phyloP scores from a whole-genome alignment of 1,139 yeast species.

The Trichomonascaceae sp. region DNA sequence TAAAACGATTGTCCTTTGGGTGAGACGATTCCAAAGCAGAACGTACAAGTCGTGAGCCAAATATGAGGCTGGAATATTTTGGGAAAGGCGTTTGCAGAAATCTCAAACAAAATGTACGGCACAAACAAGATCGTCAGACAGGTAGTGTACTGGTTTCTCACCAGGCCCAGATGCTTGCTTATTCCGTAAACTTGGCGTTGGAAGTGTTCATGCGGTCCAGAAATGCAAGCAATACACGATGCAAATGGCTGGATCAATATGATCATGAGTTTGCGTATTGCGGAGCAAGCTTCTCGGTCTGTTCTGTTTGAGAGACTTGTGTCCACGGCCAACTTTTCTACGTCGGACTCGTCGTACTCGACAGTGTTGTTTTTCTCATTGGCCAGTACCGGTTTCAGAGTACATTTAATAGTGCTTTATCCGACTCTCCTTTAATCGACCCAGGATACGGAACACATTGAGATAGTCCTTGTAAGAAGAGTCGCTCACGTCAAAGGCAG shows the following conservation, averaged over 20 bases:
- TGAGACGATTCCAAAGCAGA: slow-evolving; percentile 49
- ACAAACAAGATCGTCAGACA: slow-evolving; percentile 55
- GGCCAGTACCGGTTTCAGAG: too few relatives aligned
- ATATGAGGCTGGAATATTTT: slow-evolving; percentile 50
- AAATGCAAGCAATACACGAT: slow-evolving; percentile 53
- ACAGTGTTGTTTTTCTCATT: too few relatives aligned
- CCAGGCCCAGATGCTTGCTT: slow-evolving; percentile 35
- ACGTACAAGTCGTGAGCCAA: slow-evolving; percentile 45
- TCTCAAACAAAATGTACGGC: slow-evolving; percentile 56
- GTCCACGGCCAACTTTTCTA: too few relatives aligned
- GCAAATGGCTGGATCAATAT: slow-evolving; percentile 61
- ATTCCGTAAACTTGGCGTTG: slow-evolving; percentile 60
- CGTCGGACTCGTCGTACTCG: too few relatives aligned
- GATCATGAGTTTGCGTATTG: slow-evolving; percentile 40
- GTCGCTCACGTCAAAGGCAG: too few relatives aligned
- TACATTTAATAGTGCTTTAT: too few relatives aligned
- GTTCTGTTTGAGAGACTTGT: slow-evolving; percentile 5
- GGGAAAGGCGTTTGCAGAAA: slow-evolving; percentile 50
- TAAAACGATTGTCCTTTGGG: too few relatives aligned
- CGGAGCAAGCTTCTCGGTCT: slow-evolving; percentile 30
- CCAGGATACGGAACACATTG: too few relatives aligned
- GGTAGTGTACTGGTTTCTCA: slow-evolving; percentile 48
- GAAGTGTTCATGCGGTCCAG: slow-evolving; percentile 64
- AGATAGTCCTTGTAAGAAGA: too few relatives aligned
- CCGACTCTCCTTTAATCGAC: too few relatives aligned